phyloP scores from a whole-genome alignment of 2,329 filamentous ascomycete genomes.

The Exophiala calicioides region DNA sequence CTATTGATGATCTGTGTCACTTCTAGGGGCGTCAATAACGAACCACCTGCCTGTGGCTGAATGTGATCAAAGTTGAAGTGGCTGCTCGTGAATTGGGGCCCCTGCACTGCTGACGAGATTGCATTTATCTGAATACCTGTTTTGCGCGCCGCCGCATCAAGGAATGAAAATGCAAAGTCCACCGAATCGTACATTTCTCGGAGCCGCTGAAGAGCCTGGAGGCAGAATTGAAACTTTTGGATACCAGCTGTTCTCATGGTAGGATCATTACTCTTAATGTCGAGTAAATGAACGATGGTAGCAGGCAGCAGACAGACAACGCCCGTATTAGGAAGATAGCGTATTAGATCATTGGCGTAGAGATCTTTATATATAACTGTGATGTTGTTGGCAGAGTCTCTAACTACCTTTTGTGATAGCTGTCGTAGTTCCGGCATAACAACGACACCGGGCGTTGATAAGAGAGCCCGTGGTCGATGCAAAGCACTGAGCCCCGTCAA shows the following conservation, averaged over 20 bases:
- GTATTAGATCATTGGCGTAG: not conserved
- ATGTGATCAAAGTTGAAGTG: no score
- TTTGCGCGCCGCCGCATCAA: not conserved
- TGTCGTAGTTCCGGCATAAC: not conserved
- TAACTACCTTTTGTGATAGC: not conserved
- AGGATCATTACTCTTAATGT: not conserved
- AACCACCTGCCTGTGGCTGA: no score
- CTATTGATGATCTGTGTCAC: no score
- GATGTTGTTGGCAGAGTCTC: not conserved
- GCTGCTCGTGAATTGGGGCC: no score
- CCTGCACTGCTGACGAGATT: no score
- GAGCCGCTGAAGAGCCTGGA: not conserved
- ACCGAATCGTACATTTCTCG: not conserved
- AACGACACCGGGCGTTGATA: not conserved
- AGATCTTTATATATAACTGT: not conserved
- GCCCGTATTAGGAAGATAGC: slow-evolving; percentile 5
- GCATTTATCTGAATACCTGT: no score
- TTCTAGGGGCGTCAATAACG: no score
- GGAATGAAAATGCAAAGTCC: not conserved
- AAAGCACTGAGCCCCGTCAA: slow-evolving; percentile 89
- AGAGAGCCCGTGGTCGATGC: slow-evolving; percentile 81
- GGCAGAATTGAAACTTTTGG: not conserved
- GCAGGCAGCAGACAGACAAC: slow-evolving; percentile 1
- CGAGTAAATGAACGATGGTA: not conserved
- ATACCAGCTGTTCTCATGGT: not conserved